Conservation (phyloP, 192 early-diverging fungal genomes). For the Phlyctochytrium arcticum region DNA sequence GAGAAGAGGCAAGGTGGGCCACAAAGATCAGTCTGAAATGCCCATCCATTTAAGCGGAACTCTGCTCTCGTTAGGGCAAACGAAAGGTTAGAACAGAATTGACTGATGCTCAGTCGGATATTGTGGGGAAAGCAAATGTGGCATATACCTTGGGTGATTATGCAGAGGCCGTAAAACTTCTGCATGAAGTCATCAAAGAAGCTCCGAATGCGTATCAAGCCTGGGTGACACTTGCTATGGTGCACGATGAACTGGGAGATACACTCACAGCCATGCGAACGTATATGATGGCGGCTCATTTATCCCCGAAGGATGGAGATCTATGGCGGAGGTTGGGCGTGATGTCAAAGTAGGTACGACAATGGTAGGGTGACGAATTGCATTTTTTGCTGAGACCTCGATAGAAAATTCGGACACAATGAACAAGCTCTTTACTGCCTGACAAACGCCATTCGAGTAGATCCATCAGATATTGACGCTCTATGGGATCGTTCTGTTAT, state of each 20-base stretch:
- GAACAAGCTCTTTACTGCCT: conserved; percentile 86
- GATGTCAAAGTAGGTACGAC: conserved; percentile 63
- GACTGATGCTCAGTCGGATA: conserved; percentile 45
- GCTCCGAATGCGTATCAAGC: conserved; percentile 69
- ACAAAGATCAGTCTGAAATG: neutral
- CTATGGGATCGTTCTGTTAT: conserved; percentile 67
- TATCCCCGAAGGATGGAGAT: conserved; percentile 63
- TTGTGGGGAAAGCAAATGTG: conserved; percentile 75
- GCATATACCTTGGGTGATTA: conserved; percentile 69
- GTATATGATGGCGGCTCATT: conserved; percentile 85
- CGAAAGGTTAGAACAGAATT: conserved; percentile 16
- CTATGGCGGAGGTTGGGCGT: conserved; percentile 81
- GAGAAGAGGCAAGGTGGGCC: neutral
- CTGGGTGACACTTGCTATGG: conserved; percentile 86
- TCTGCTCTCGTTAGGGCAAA: neutral
- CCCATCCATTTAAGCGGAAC: neutral
- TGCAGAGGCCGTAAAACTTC: conserved; percentile 62
- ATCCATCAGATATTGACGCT: conserved; percentile 63
- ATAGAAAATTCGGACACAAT: conserved; percentile 53
- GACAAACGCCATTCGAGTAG: conserved; percentile 57
- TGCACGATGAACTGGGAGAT: conserved; percentile 84
- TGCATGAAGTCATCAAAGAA: conserved; percentile 73
- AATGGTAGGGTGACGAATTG: neutral
- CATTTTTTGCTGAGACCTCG: neutral
- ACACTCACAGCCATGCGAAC: conserved; percentile 67